Evolutionary conservation across 2,329 filamentous ascomycete genomes (phyloP), one percentile per base, ranked within the genome.

Genomic region (Incumbomyces lentus): DNA sequence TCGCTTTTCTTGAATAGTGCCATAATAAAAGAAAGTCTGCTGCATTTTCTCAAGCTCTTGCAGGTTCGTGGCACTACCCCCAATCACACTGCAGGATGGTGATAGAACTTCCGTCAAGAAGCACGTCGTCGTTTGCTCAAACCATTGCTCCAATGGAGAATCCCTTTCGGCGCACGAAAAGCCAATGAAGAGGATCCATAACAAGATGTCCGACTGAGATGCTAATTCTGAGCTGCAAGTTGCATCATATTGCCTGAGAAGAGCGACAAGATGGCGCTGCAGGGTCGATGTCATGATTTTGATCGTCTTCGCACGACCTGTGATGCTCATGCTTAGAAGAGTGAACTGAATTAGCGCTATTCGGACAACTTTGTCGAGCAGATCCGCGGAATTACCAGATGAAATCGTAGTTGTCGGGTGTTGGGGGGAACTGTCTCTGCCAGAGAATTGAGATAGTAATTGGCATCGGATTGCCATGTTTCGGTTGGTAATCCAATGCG

Each of bases 391-490:
- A 13, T 16, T 13, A 12, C 3, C 17, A 12, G 13, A 19, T 14
- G 17, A 16, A 19, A 6, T 19, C 12, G 3, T 12, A 13, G 36
- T 12, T 16, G 17, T 6, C 36, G 17, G 12, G 11, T 12, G 18
- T 2, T n/a, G 16, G 2, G 31, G 45, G 3, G 14, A 40, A 6
- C 38, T 38, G 34, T 29, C 19, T 6, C 13, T 16, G 19, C 11
- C 8, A 6, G 17, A 12, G 17, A 38, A 38, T 16, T 18, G 14
- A 38, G 36, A 14, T 6, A 49, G 34, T 26, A 49, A 37, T 16
- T 35, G 19, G 47, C 45, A 29, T 40, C 47, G 39, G 34, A 49
- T 49, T 14, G 47, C 47, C 47, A 49, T 49, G 29, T 43, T 49
- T 16, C 47, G 41, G 13, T 29, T 49, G 12, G 47, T 49, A 31